Conservation (phyloP, 768 basidiomycete species). For the Mycena chlorophos region DNA sequence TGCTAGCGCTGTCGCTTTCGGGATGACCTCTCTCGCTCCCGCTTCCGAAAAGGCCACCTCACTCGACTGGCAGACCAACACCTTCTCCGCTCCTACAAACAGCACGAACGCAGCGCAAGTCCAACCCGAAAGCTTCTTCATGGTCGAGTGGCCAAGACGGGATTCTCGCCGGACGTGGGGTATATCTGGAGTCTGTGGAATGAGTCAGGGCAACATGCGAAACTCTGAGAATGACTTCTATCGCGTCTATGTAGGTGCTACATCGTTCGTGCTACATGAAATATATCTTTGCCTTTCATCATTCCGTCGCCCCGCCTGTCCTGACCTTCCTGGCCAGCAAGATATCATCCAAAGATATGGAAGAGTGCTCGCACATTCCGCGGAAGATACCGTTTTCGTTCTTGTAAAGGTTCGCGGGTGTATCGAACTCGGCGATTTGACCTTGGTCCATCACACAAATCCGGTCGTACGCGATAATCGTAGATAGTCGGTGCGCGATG, state of each 20-base stretch:
- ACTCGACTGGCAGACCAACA: conserved; percentile 42
- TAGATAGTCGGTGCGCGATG: conserved; percentile 85
- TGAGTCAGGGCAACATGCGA: conserved; percentile 12
- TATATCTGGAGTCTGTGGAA: conserved; percentile 68
- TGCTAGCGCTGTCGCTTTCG: conserved; percentile 47
- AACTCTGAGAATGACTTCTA: conserved; percentile 16
- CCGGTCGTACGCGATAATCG: conserved; percentile 85
- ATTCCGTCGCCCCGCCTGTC: too few species aligned
- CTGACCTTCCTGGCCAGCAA: conserved; percentile 37
- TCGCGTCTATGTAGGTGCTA: neutral
- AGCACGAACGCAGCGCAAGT: neutral
- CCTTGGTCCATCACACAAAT: conserved; percentile 88
- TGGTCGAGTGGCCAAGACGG: conserved; percentile 54
- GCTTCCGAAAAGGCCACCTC: conserved; percentile 33
- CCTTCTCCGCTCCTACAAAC: too few species aligned
- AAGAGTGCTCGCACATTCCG: conserved; percentile 84
- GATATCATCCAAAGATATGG: conserved; percentile 73
- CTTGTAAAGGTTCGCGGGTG: conserved; percentile 65
- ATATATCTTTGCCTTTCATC: too few species aligned
- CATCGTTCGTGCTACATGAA: neutral
- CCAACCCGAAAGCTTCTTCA: conserved; percentile 59
- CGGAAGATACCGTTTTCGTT: conserved; percentile 68
- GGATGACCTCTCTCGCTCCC: conserved; percentile 58
- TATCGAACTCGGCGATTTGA: conserved; percentile 80
- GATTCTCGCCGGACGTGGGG: conserved; percentile 56